A percentile compares a stretch with the other conserved stretches of the same genome.
These are phyloP conservation scores for Alopecurus myosuroides DNA, from an alignment of 176 grass and related monocot species.

Conservation along the genomic window DNA sequence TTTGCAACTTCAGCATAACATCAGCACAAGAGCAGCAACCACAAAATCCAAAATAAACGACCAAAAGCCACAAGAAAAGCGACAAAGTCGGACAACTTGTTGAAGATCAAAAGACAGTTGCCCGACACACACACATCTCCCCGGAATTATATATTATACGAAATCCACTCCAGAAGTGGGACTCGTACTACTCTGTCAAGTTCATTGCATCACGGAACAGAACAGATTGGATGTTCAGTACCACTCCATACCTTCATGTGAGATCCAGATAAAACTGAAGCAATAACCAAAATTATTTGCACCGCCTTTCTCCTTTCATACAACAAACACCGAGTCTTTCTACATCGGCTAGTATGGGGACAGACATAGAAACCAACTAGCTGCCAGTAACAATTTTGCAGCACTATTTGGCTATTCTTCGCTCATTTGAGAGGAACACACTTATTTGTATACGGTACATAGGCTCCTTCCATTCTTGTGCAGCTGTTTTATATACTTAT, in stretches of 20 bases:
- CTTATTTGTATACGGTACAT: not conserved
- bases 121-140: not conserved
- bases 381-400: not conserved
- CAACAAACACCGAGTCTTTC: slow-evolving; percentile 8
- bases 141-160: not conserved
- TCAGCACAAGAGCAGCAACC: not conserved
- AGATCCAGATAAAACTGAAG: not conserved
- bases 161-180: not conserved
- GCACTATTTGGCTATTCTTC: not conserved
- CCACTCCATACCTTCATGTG: not conserved
- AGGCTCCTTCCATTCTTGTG: not conserved
- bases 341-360: not conserved
- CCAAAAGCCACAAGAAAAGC: not conserved
- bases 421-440: not conserved
- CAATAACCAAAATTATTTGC: not conserved
- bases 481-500: not conserved
- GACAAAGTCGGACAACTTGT: not conserved
- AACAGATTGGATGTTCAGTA: not conserved
- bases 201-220: not conserved
- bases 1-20: not conserved
- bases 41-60: not conserved
- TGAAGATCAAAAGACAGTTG: slow-evolving; percentile 12
- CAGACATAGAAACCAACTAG: not conserved
- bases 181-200: not conserved
- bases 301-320: not conserved